These are phyloP conservation scores for Pyrus betulifolia DNA, from an alignment of 306 rosid genomes.

Conservation along the genomic window DNA sequence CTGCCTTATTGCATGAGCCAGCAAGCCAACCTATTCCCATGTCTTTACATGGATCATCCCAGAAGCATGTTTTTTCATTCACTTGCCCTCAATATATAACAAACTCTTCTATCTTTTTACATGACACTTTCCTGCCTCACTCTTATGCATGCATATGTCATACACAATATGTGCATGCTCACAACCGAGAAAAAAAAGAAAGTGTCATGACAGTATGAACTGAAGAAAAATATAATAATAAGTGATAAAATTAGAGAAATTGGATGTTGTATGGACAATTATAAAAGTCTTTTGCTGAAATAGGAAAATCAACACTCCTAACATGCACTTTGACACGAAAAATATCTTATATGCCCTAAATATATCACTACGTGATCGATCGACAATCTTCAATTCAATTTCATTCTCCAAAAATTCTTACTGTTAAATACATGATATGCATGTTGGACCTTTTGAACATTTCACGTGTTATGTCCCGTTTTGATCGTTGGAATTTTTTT, in stretches of 20 bases:
- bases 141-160: neutral
- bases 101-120: constrained; percentile 23
- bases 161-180: neutral
- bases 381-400: neutral
- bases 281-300: too few relatives aligned
- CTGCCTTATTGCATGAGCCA: neutral
- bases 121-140: neutral
- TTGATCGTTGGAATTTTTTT: neutral
- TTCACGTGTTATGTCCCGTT: neutral
- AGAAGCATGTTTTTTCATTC: constrained; percentile 34
- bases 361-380: too few relatives aligned
- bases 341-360: neutral
- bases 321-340: neutral
- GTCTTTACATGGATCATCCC: constrained; percentile 27
- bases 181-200: too few relatives aligned
- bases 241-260: neutral
- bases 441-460: neutral
- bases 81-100: constrained; percentile 25
- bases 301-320: too few relatives aligned
- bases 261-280: neutral
- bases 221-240: too few relatives aligned
- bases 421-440: neutral
- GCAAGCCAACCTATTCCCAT: neutral
- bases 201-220: too few relatives aligned
- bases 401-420: neutral